A percentile compares a stretch with the other conserved stretches of the same genome.
These are phyloP conservation scores for Debaryomyces robertsiae DNA, from an alignment of 1,139 yeast genomes.

Conservation along the genomic window DNA sequence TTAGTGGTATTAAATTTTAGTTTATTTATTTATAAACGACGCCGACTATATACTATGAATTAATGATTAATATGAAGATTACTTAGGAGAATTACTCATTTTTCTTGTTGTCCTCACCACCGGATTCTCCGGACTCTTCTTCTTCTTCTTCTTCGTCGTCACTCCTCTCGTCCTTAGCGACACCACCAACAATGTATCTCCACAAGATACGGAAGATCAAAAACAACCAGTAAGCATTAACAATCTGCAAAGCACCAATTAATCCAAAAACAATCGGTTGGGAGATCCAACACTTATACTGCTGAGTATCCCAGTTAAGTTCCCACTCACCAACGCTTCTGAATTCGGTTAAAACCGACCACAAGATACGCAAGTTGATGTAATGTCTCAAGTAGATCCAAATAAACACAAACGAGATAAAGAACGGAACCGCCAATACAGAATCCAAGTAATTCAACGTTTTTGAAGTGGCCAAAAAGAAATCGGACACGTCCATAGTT, in stretches of 20 bases:
- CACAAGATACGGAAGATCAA: conserved; percentile 76
- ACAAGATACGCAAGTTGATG: conserved; percentile 74
- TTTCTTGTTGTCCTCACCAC: conserved; percentile 27
- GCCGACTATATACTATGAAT: too few relatives aligned
- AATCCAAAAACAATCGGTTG: conserved; percentile 84
- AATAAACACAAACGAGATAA: conserved; percentile 61
- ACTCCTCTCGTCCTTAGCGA: conserved; percentile 81
- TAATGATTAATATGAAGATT: too few relatives aligned
- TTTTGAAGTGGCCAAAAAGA: conserved; percentile 82
- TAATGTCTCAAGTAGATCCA: conserved; percentile 94
- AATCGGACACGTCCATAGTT: conserved; percentile 95
- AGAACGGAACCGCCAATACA: conserved; percentile 61
- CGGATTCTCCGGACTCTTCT: conserved; percentile 27
- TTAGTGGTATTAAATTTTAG: too few relatives aligned
- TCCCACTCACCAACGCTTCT: conserved; percentile 78
- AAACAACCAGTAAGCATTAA: conserved; percentile 85
- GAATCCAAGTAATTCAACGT: conserved; percentile 82
- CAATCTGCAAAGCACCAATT: conserved; percentile 78
- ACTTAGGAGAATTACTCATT: conserved; percentile 19
- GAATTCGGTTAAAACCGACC: conserved; percentile 89
- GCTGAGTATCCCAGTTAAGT: conserved; percentile 88
- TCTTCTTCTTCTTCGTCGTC: conserved; percentile 73
- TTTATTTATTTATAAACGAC: too few relatives aligned
- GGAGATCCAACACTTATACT: conserved; percentile 94
- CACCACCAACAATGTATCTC: conserved; percentile 62